These are phyloP conservation scores for Plasmodium chabaudi DNA, from an alignment of 169 alveolate genomes.

Conservation along the genomic window DNA sequence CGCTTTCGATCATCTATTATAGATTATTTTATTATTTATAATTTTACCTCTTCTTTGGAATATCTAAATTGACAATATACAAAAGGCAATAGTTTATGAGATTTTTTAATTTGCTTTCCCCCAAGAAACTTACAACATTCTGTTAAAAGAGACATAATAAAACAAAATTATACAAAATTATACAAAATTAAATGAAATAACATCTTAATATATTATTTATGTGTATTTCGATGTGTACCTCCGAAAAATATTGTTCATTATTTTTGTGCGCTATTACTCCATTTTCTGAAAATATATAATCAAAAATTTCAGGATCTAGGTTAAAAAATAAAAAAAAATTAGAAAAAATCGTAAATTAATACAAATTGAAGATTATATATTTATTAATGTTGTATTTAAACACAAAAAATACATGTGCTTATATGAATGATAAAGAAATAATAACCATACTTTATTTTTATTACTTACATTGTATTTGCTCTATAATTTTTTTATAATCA, in stretches of 20 bases:
- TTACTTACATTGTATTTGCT: slow-evolving; percentile 82
- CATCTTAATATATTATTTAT: too few species aligned
- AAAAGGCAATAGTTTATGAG: slow-evolving; percentile 91
- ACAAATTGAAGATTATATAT: too few species aligned
- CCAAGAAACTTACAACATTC: slow-evolving; percentile 85
- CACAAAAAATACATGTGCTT: too few species aligned
- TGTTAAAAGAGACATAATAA: slow-evolving; percentile 7
- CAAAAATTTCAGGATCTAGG: slow-evolving; percentile 78
- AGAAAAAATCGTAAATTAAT: not conserved
- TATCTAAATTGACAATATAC: slow-evolving; percentile 92
- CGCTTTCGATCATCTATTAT: not conserved
- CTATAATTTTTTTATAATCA: slow-evolving; percentile 84
- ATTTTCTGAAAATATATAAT: slow-evolving; percentile 92
- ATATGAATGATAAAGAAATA: too few species aligned
- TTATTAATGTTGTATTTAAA: too few species aligned
- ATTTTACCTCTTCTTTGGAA: slow-evolving; percentile 94
- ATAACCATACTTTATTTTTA: not conserved
- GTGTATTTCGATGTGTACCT: slow-evolving; percentile 14
- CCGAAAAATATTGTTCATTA: slow-evolving; percentile 85
- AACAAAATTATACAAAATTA: not conserved
- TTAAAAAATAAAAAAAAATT: slow-evolving; percentile 8
- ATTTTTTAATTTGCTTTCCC: slow-evolving; percentile 89
- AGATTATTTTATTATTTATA: not conserved
- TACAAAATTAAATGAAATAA: not conserved
- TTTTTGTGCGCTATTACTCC: slow-evolving; percentile 91